A percentile compares a stretch with the other conserved stretches of the same genome.
phyloP scores from a whole-genome alignment of 2,329 filamentous ascomycete species.

The Alternaria arborescens region DNA sequence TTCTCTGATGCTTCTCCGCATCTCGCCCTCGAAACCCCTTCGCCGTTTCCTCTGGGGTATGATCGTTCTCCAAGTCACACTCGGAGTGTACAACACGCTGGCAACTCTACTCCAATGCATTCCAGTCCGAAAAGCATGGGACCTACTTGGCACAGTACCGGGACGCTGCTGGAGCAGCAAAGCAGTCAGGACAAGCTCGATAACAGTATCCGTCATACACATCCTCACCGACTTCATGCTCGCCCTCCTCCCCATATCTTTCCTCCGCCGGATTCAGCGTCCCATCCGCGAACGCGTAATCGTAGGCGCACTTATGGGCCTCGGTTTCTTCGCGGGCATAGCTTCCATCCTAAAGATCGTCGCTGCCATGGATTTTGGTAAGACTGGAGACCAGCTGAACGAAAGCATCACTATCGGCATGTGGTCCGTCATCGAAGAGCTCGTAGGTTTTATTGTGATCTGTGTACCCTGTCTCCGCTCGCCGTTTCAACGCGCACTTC shows the following conservation, averaged over 20 bases:
- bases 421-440: conserved; percentile 36
- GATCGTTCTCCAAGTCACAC: conserved; percentile 30
- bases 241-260: conserved; percentile 26
- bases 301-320: conserved; percentile 24
- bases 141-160: conserved; percentile 14
- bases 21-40: conserved; percentile 24
- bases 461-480: conserved; percentile 35
- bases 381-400: conserved; percentile 21
- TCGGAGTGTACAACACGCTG: conserved; percentile 26
- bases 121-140: conserved; percentile 30
- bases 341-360: conserved; percentile 30
- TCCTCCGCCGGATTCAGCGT: conserved; percentile 23
- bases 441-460: conserved; percentile 32
- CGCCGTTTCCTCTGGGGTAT: conserved; percentile 31
- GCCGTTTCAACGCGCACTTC: conserved; percentile 25
- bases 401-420: conserved; percentile 28
- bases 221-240: conserved; percentile 32
- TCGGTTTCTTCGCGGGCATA: conserved; percentile 34
- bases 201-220: conserved; percentile 25
- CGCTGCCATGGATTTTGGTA: conserved; percentile 23
- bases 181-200: conserved; percentile 17
- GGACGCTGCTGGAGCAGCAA: conserved; percentile 17
- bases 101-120: conserved; percentile 31
- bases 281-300: conserved; percentile 29
- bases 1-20: conserved; percentile 34